Percentiles rank a stretch among this genome's conserved stretches.
Evolutionary conservation across 192 early-diverging fungal genomes (phyloP).

Genomic region (Coemansia sp.): DNA sequence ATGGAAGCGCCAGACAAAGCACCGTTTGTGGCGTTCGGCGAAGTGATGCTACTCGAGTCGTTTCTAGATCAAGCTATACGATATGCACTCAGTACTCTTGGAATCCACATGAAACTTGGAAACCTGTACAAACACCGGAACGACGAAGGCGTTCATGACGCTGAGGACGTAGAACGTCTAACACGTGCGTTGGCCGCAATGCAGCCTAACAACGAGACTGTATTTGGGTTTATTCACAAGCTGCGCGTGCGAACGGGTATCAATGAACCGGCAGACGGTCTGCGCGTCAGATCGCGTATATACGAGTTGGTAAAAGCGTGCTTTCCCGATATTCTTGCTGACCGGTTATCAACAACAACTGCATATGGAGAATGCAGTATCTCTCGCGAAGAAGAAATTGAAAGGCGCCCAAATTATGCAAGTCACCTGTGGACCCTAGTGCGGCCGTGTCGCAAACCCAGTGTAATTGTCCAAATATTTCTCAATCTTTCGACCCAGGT

Average conservation of each 20-base stretch:
- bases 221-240: constrained; percentile 20
- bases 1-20: constrained; percentile 5
- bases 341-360: not conserved
- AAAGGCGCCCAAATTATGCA: not conserved
- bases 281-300: constrained; percentile 21
- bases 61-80: constrained; percentile 38
- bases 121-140: constrained; percentile 18
- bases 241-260: constrained; percentile 15
- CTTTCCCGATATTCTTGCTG: constrained; percentile 18
- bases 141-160: not conserved
- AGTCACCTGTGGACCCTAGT: constrained; percentile 31
- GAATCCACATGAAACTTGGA: constrained; percentile 23
- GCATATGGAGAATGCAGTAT: not conserved
- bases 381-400: not conserved
- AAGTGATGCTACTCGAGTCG: constrained; percentile 38
- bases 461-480: constrained; percentile 25
- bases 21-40: constrained; percentile 11
- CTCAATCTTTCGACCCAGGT: constrained; percentile 31
- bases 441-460: constrained; percentile 20
- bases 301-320: constrained; percentile 23
- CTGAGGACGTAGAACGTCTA: constrained; percentile 9
- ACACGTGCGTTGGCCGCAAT: constrained; percentile 19
- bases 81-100: constrained; percentile 18
- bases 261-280: constrained; percentile 17
- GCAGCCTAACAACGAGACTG: constrained; percentile 12